phyloP scores from a whole-genome alignment of 1,284 basidiomycete species.

The Malassezia restricta region DNA sequence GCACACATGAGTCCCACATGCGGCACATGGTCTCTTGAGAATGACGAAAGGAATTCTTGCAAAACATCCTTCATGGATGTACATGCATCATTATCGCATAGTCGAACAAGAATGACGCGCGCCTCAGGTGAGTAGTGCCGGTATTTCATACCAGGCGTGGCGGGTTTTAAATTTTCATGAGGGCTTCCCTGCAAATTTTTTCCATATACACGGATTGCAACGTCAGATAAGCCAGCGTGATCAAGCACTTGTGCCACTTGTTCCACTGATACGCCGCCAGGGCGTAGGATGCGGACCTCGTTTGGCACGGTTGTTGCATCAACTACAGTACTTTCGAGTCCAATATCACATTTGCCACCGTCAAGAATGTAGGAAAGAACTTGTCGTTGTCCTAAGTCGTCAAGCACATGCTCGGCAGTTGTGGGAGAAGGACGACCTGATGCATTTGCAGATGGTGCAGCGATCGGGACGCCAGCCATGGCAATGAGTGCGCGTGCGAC shows the following conservation, averaged over 20 bases:
- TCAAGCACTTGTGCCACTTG: slow-evolving; percentile 47
- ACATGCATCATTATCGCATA: slow-evolving; percentile 52
- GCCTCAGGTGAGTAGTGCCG: slow-evolving; percentile 76
- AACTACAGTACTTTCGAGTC: slow-evolving; percentile 89
- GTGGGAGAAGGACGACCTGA: slow-evolving; percentile 91
- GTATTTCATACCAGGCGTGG: slow-evolving; percentile 99
- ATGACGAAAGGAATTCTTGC: not conserved
- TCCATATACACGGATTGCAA: slow-evolving; percentile 35
- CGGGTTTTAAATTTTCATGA: slow-evolving; percentile 52
- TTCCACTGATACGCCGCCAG: slow-evolving; percentile 86
- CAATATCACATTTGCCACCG: slow-evolving; percentile 79
- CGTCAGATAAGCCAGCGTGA: not conserved
- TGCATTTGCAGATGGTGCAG: slow-evolving; percentile 89
- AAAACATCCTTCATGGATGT: not conserved
- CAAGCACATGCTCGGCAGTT: slow-evolving; percentile 68
- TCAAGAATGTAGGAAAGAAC: slow-evolving; percentile 67
- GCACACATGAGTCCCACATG: slow-evolving; percentile 26
- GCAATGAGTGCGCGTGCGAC: slow-evolving; percentile 82
- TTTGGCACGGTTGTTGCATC: slow-evolving; percentile 57
- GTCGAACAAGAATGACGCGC: slow-evolving; percentile 22
- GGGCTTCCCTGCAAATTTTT: slow-evolving; percentile 31
- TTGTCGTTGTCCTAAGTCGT: slow-evolving; percentile 55
- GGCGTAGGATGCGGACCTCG: slow-evolving; percentile 68
- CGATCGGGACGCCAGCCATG: slow-evolving; percentile 62
- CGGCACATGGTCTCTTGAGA: not conserved